Conservation (phyloP, 441 rosid genomes). For the Viola pubescens region DNA sequence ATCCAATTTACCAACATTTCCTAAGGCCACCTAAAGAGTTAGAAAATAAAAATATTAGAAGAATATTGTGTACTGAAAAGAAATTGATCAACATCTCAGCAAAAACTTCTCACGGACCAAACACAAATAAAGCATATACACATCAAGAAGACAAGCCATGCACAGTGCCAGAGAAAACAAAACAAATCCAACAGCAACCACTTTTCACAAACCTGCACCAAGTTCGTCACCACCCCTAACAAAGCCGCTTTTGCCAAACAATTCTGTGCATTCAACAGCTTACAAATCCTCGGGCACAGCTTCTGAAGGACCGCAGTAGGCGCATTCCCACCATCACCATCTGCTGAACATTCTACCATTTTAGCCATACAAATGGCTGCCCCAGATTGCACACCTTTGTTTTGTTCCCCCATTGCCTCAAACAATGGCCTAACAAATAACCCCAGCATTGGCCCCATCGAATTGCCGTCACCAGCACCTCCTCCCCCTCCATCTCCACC, state of each 20-base stretch:
- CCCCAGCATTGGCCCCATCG: conserved; percentile 44
- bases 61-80: not conserved
- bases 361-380: conserved; percentile 87
- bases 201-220: conserved; percentile 65
- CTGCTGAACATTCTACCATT: conserved; percentile 69
- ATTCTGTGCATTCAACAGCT: conserved; percentile 71
- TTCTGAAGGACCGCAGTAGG: conserved; percentile 62
- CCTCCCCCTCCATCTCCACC: conserved; percentile 12
- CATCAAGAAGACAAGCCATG: not conserved
- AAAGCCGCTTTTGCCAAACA: conserved; percentile 77
- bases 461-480: conserved; percentile 34
- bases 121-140: not conserved
- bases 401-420: conserved; percentile 97
- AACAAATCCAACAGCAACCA: conserved; percentile 12
- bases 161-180: conserved; percentile 7
- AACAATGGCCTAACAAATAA: conserved; percentile 78
- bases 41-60: too few relatives aligned
- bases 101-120: not conserved
- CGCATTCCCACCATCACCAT: conserved; percentile 24
- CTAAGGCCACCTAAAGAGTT: too few relatives aligned
- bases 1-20: not conserved
- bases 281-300: conserved; percentile 80
- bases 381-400: conserved; percentile 83
- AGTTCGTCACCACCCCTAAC: conserved; percentile 65
- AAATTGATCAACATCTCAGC: conserved; percentile 1